These are phyloP conservation scores for Alternaria atra DNA, from an alignment of 2,329 filamentous ascomycete genomes.

Conservation along the genomic window DNA sequence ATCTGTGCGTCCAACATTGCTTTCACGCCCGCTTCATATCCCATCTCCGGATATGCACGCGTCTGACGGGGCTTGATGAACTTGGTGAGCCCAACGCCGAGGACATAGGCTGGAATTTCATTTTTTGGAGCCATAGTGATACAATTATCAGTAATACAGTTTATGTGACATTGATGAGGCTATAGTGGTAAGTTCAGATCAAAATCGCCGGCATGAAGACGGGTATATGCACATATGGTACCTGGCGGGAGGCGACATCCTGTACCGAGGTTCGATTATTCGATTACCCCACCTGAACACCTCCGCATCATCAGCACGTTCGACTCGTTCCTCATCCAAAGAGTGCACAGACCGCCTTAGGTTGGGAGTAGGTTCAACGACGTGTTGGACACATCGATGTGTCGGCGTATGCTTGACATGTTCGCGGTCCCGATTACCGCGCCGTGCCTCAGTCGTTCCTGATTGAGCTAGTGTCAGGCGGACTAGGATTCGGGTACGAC, in stretches of 20 bases:
- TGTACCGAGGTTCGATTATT: constrained; percentile 20
- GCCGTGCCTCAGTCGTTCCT: not conserved
- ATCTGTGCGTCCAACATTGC: constrained; percentile 83
- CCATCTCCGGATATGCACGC: constrained; percentile 91
- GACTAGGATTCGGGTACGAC: not conserved
- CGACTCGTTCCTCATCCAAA: constrained; percentile 13
- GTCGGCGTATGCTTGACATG: not conserved
- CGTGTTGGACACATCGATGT: not conserved
- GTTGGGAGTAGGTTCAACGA: not conserved
- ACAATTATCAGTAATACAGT: not conserved
- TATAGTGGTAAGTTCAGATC: not conserved
- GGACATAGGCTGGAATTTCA: constrained; percentile 73
- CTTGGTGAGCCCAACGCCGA: constrained; percentile 97
- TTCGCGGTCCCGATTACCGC: not conserved
- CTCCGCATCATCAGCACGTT: constrained; percentile 7
- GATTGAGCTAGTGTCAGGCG: not conserved
- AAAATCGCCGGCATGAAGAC: not conserved
- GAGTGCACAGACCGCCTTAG: not conserved
- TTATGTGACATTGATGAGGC: not conserved
- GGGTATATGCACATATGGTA: not conserved
- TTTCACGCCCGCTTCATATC: constrained; percentile 90
- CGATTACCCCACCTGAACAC: constrained; percentile 16
- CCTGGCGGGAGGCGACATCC: not conserved
- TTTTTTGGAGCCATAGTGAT: constrained; percentile 39
- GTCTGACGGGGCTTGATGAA: constrained; percentile 96